Evolutionary conservation across 2,329 filamentous ascomycete genomes (phyloP).

Genomic region (Fusarium avenaceum): DNA sequence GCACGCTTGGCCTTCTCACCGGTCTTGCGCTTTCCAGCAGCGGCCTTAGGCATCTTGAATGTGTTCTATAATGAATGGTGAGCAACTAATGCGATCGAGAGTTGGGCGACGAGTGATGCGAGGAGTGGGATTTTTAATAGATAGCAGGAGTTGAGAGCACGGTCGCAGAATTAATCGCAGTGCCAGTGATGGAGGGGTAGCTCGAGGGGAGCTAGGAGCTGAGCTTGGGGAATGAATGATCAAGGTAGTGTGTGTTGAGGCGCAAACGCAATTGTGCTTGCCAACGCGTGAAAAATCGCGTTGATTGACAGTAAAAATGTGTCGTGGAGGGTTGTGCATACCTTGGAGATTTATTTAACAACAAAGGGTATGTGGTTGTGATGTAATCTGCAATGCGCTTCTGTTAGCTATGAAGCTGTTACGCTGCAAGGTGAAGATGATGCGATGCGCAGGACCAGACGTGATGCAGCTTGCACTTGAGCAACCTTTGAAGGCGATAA

Average conservation of each 20-base stretch:
- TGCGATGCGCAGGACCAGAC: constrained; percentile 36
- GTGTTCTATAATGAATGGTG: constrained; percentile 51
- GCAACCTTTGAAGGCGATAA: constrained; percentile 38
- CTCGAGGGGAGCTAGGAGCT: constrained; percentile 36
- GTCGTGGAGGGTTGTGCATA: constrained; percentile 34
- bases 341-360: constrained; percentile 39
- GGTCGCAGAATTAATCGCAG: neutral
- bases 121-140: neutral
- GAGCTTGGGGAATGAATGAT: constrained; percentile 25
- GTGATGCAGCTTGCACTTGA: constrained; percentile 42
- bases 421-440: constrained; percentile 36
- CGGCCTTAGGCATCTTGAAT: constrained; percentile 71
- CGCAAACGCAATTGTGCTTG: constrained; percentile 50
- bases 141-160: neutral
- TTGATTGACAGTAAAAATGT: constrained; percentile 36
- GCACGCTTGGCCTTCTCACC: constrained; percentile 64
- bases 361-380: constrained; percentile 30
- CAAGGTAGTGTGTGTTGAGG: constrained; percentile 40
- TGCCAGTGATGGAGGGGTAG: constrained; percentile 45
- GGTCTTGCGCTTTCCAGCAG: constrained; percentile 65
- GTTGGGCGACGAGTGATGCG: neutral
- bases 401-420: constrained; percentile 44
- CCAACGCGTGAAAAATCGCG: constrained; percentile 36
- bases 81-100: constrained; percentile 11
- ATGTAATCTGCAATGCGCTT: constrained; percentile 51